phyloP scores from a whole-genome alignment of 1,139 yeast genomes.

The Pichia terricola region DNA sequence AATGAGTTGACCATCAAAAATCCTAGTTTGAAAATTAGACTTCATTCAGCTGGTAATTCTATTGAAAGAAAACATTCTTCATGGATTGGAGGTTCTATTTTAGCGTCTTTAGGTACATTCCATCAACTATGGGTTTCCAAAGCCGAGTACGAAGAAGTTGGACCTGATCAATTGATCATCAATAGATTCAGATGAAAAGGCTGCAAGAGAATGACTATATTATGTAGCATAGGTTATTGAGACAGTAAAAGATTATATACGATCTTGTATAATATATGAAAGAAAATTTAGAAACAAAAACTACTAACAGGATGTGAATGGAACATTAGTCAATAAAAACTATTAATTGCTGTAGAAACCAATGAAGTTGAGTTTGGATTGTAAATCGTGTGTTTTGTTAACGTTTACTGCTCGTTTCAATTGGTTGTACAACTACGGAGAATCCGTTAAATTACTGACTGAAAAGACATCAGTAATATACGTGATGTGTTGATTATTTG shows the following conservation, averaged over 20 bases:
- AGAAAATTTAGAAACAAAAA: not conserved
- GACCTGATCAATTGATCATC: slow-evolving; percentile 66
- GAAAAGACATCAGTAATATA: no score
- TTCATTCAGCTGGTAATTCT: slow-evolving; percentile 80
- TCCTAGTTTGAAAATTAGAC: slow-evolving; percentile 87
- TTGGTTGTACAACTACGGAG: no score
- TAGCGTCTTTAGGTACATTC: slow-evolving; percentile 89
- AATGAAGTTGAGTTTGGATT: no score
- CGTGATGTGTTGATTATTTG: no score
- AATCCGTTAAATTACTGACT: no score
- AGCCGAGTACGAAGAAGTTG: slow-evolving; percentile 86
- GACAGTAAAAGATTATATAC: not conserved
- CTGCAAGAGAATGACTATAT: not conserved
- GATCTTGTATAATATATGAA: no score
- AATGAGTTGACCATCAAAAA: slow-evolving; percentile 62
- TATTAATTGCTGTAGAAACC: no score
- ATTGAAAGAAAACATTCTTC: slow-evolving; percentile 77
- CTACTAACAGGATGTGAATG: not conserved
- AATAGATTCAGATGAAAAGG: slow-evolving; percentile 54
- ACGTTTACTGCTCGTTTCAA: no score
- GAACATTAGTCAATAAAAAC: no score
- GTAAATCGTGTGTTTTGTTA: no score
- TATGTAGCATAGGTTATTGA: not conserved
- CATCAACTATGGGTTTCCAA: slow-evolving; percentile 96
- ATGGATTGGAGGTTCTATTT: slow-evolving; percentile 94